Conservation (phyloP, 345 rosid species). For the Bruguiera sexangula region DNA sequence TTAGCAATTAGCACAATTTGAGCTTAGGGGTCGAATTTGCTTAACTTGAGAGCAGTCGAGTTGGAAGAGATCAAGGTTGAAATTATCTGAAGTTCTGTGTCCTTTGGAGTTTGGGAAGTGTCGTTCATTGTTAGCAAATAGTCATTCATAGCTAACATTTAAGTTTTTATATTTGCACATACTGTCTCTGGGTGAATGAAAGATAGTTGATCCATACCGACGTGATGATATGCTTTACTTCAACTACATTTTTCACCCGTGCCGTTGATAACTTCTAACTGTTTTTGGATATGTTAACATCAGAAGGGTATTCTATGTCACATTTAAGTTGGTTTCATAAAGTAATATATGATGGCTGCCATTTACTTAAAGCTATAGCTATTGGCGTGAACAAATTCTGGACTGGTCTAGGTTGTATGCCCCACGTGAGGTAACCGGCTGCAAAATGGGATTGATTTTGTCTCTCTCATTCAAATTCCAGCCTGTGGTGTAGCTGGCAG, state of each 20-base stretch:
- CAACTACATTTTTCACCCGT: background rate
- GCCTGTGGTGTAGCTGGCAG: slow-evolving; percentile 24
- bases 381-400: background rate
- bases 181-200: no score
- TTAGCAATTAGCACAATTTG: background rate
- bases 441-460: slow-evolving; percentile 6
- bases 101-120: background rate
- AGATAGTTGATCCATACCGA: no score
- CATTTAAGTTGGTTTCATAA: background rate
- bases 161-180: background rate
- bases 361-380: slow-evolving; percentile 14
- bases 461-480: slow-evolving; percentile 14
- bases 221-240: no score
- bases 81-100: background rate
- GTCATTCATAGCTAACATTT: background rate
- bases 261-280: background rate
- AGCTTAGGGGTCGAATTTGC: background rate
- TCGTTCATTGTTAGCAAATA: background rate
- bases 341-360: background rate
- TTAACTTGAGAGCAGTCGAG: background rate
- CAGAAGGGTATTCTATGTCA: background rate
- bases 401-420: slow-evolving; percentile 9
- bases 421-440: background rate
- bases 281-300: background rate
- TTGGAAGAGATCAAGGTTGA: background rate